Conservation (phyloP, 1,284 basidiomycete genomes). For the Microbotryum intermedium region DNA sequence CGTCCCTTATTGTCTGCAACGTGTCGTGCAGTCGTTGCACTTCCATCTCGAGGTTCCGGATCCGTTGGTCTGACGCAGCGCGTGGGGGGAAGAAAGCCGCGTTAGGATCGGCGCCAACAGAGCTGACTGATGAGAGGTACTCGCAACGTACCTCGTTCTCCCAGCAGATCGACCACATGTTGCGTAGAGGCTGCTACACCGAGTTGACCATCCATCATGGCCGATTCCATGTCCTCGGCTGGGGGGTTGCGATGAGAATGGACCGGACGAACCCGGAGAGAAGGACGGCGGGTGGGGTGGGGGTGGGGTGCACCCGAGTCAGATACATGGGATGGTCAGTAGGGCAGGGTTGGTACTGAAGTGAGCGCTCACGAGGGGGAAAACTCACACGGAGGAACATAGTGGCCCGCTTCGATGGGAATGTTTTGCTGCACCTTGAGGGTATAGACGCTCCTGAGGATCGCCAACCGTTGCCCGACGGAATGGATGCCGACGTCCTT, state of each 20-base stretch:
- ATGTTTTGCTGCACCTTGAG: conserved; percentile 74
- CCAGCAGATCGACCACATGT: conserved; percentile 26
- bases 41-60: conserved; percentile 62
- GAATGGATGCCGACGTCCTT: conserved; percentile 75
- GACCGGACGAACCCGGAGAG: too few relatives aligned
- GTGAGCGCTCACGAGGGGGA: background rate
- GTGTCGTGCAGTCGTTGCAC: conserved; percentile 58
- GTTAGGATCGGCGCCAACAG: background rate
- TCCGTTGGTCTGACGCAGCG: conserved; percentile 51
- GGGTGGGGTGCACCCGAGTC: background rate
- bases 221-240: conserved; percentile 32
- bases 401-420: conserved; percentile 74
- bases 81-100: too few relatives aligned
- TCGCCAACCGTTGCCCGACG: conserved; percentile 71
- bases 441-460: conserved; percentile 81
- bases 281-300: background rate
- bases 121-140: background rate
- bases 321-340: too few relatives aligned
- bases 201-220: conserved; percentile 13
- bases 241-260: background rate
- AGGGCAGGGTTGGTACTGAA: background rate
- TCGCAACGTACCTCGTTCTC: conserved; percentile 27
- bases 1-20: conserved; percentile 42
- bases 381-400: conserved; percentile 75
- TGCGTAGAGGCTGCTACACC: conserved; percentile 5